Evolutionary conservation across 441 rosid genomes (phyloP).

Genomic region (Adansonia gregorii): DNA sequence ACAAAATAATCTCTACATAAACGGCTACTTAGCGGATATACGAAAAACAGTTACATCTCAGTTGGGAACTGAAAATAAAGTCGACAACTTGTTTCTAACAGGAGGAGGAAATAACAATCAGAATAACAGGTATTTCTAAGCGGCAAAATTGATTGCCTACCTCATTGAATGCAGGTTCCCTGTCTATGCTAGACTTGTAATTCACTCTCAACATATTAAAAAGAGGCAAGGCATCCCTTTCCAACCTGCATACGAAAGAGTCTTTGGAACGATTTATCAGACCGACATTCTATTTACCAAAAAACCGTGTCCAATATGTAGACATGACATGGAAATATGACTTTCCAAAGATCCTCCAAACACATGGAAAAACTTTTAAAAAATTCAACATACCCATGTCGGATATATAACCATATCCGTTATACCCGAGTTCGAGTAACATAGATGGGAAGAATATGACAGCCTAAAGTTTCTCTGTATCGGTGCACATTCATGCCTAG

Average conservation of each 20-base stretch:
- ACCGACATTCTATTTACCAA: not conserved
- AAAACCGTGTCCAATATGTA: not conserved
- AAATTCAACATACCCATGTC: too few relatives aligned
- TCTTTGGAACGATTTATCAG: not conserved
- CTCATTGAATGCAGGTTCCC: constrained; percentile 79
- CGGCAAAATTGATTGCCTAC: constrained; percentile 37
- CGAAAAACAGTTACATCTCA: not conserved
- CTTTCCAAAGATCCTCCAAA: too few relatives aligned
- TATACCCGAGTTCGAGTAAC: too few relatives aligned
- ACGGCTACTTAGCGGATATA: not conserved
- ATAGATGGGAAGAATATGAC: not conserved
- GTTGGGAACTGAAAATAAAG: not conserved
- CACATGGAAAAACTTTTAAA: too few relatives aligned
- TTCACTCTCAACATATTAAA: constrained; percentile 80
- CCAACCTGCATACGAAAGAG: constrained; percentile 52
- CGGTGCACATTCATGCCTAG: too few relatives aligned
- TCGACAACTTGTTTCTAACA: not conserved
- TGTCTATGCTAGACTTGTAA: constrained; percentile 68
- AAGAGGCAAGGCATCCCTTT: constrained; percentile 92
- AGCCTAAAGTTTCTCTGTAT: too few relatives aligned
- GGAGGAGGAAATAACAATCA: constrained; percentile 5
- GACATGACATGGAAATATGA: too few relatives aligned
- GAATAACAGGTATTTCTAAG: not conserved
- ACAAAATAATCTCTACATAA: constrained; percentile 15
- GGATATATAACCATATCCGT: too few relatives aligned